Percentiles rank a stretch among this genome's conserved stretches.
These are phyloP conservation scores for Ceratonia siliqua DNA, from an alignment of 306 rosid species.

Conservation along the genomic window DNA sequence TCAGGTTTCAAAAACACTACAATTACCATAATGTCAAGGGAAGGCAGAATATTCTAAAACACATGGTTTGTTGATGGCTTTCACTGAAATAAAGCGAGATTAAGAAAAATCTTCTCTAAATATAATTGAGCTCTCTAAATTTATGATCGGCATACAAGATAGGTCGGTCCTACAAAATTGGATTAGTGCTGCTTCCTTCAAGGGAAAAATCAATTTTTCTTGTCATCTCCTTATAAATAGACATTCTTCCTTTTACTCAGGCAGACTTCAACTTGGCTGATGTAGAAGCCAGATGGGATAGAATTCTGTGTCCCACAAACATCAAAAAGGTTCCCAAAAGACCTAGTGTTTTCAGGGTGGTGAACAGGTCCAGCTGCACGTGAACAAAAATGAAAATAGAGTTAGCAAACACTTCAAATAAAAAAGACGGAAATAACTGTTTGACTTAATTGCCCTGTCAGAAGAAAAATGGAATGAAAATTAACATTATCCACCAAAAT, in stretches of 20 bases:
- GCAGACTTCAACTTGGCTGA: constrained; percentile 93
- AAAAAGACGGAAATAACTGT: not conserved
- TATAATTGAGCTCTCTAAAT: constrained; percentile 16
- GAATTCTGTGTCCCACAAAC: constrained; percentile 87
- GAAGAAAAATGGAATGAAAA: constrained; percentile 5
- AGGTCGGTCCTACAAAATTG: constrained; percentile 54
- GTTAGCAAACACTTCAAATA: not conserved
- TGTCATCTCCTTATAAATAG: constrained; percentile 33
- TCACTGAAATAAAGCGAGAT: constrained; percentile 17
- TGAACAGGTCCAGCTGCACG: constrained; percentile 90
- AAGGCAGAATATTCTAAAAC: not conserved
- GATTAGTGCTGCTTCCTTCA: constrained; percentile 32
- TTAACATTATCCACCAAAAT: constrained; percentile 1
- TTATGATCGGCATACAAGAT: constrained; percentile 30
- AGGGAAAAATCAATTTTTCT: constrained; percentile 19
- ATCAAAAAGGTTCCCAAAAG: constrained; percentile 72
- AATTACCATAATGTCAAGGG: not conserved
- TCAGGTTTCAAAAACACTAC: not conserved
- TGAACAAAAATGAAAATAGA: constrained; percentile 20
- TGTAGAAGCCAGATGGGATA: constrained; percentile 78
- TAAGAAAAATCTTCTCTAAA: not conserved
- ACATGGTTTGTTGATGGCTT: not conserved
- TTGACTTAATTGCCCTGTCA: constrained; percentile 1
- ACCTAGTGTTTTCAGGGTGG: constrained; percentile 77
- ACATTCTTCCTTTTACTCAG: constrained; percentile 44